Evolutionary conservation across 306 rosid species (phyloP).

Genomic region (Phaseolus lunatus): DNA sequence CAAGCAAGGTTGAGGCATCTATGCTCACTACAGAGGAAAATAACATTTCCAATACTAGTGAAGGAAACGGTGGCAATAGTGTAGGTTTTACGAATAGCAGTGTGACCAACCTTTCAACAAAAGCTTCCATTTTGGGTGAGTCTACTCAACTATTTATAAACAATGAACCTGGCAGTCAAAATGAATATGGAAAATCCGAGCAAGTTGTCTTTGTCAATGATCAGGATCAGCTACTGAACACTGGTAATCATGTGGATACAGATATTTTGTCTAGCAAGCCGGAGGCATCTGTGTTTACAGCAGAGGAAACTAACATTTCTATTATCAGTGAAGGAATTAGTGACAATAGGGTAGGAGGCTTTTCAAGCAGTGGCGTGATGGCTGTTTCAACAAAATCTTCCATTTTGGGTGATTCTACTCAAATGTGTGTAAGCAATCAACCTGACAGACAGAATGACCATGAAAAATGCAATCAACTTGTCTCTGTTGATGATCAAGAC

Average conservation of each 20-base stretch:
- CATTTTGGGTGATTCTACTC: slow-evolving; percentile 55
- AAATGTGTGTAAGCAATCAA: slow-evolving; percentile 48
- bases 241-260: slow-evolving; percentile 47
- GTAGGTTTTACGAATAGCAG: slow-evolving; percentile 39
- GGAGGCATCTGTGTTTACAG: slow-evolving; percentile 45
- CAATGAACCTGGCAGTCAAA: slow-evolving; percentile 43
- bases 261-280: slow-evolving; percentile 50
- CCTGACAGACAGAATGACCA: slow-evolving; percentile 44
- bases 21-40: slow-evolving; percentile 43
- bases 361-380: slow-evolving; percentile 35
- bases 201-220: slow-evolving; percentile 52
- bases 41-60: slow-evolving; percentile 45
- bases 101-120: slow-evolving; percentile 29
- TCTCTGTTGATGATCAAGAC: slow-evolving; percentile 53
- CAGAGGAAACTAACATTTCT: slow-evolving; percentile 47
- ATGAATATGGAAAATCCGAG: slow-evolving; percentile 35
- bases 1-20: slow-evolving; percentile 48
- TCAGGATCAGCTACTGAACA: slow-evolving; percentile 46
- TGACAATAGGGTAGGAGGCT: slow-evolving; percentile 47
- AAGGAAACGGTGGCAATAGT: slow-evolving; percentile 49
- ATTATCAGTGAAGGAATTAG: slow-evolving; percentile 49
- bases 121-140: slow-evolving; percentile 53
- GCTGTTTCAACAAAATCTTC: slow-evolving; percentile 51
- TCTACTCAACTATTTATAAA: slow-evolving; percentile 54
- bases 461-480: slow-evolving; percentile 43